Base-by-base conservation (phyloP, 73 alveolate species). In the Paramecium octaurelia region DNA sequence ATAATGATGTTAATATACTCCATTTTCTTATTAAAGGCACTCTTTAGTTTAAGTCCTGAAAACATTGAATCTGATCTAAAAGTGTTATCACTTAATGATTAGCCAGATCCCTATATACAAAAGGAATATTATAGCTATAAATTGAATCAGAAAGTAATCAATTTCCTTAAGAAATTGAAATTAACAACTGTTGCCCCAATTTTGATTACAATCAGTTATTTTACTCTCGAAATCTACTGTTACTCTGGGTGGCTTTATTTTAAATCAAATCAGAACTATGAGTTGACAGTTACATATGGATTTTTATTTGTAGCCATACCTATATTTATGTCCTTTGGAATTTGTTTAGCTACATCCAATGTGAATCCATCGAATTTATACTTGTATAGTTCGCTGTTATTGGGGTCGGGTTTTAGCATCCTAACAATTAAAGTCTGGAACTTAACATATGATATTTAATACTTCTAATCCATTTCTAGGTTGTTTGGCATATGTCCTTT, bases 401-500 rank as follows among this genome's bases (percentile, higher is more conserved):
- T 64, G 16, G 84, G 84, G 4, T 3, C 50, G 27, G 9, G 21
- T 24, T 73, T 38, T 12, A 36, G 58, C 31, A 35, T 73, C 40
- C 40, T 73, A 73, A 73, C 68, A 1, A 38, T 73, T 35, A 36
- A 34, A 73, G 34, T 73, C 5, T 73, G 87, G 87, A 73, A 73
- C 27, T 9, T 73, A 12, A 36, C 59, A 36, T 35, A 73, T 12
- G 59, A 23, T 20, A 73, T 12, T 38, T 20, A 34, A 29, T 73
- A 73, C 10, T 35, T 73, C n/a, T 6, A 31, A 73, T 36, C 87
- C 2, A 73, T 73, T 6, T 12, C 87, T 36, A 20, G 59, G 4
- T 10, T 73, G 18, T 29, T 73, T 73, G 87, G 87, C 6, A 73
- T 73, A 73, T 73, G 87, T 38, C 87, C 87, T 5, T 36, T 73